A percentile compares a stretch with the other conserved stretches of the same genome.
These are phyloP conservation scores for Macrolepiota albuminosa DNA, from an alignment of 768 basidiomycete species.

Conservation along the genomic window DNA sequence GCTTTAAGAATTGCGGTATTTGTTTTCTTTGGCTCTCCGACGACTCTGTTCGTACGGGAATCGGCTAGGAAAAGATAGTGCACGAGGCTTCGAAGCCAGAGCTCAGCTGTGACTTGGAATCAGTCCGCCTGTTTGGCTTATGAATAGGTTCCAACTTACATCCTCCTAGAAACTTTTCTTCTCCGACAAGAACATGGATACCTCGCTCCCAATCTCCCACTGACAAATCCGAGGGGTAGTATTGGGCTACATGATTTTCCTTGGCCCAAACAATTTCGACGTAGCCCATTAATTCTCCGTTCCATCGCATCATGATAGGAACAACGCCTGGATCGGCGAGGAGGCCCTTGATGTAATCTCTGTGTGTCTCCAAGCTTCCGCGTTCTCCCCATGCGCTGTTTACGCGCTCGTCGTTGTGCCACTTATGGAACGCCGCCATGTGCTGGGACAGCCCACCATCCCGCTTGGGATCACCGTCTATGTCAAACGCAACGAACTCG, in stretches of 20 bases:
- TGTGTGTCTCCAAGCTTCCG: conserved; percentile 39
- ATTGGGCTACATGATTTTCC: conserved; percentile 31
- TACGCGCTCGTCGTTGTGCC: conserved; percentile 48
- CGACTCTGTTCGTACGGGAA: conserved; percentile 33
- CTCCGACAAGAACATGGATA: conserved; percentile 42
- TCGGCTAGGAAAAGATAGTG: conserved; percentile 43
- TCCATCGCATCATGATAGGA: conserved; percentile 44
- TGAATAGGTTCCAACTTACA: conserved; percentile 23
- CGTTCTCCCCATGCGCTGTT: conserved; percentile 41
- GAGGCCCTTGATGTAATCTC: conserved; percentile 30
- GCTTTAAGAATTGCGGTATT: conserved; percentile 23
- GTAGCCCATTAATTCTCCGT: conserved; percentile 40
- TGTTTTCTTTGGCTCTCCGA: conserved; percentile 36
- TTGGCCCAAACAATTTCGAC: conserved; percentile 41
- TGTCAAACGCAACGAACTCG: conserved; percentile 29
- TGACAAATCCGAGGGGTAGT: conserved; percentile 20
- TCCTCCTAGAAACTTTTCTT: conserved; percentile 40
- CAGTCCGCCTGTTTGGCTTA: not conserved
- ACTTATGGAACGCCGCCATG: conserved; percentile 39
- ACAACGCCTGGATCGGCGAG: conserved; percentile 34
- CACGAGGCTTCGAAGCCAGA: conserved; percentile 30
- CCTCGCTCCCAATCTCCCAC: conserved; percentile 30
- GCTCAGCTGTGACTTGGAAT: conserved; percentile 20
- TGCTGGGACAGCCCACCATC: conserved; percentile 24
- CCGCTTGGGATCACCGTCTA: conserved; percentile 21